Evolutionary conservation across 2,329 filamentous ascomycete genomes (phyloP).

Genomic region (Sporothrix dimorphospora): DNA sequence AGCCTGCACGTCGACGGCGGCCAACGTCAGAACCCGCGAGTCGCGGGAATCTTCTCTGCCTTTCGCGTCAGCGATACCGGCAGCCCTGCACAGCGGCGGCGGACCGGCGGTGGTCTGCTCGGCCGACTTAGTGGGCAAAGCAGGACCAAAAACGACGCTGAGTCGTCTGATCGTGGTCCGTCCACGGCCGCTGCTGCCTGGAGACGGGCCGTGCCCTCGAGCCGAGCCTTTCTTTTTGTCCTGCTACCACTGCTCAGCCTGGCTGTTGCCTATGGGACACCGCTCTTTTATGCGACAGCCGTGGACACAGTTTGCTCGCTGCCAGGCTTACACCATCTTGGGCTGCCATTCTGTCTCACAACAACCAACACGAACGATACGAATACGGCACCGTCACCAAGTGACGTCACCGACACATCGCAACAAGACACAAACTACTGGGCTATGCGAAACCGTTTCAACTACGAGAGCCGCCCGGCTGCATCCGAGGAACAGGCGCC

Average conservation of each 20-base stretch:
- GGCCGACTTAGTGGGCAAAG: not conserved
- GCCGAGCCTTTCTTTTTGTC: not conserved
- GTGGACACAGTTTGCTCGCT: not conserved
- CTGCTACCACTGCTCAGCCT: conserved; percentile 15
- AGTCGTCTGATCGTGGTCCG: not conserved
- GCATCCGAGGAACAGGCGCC: conserved; percentile 32
- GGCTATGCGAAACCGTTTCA: not conserved
- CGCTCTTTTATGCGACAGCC: not conserved
- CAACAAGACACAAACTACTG: not conserved
- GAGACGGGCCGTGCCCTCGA: conserved; percentile 2
- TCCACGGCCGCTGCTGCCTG: conserved; percentile 12
- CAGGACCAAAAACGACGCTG: not conserved
- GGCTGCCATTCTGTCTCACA: conserved; percentile 3
- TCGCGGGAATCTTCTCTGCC: conserved; percentile 34
- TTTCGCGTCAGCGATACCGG: conserved; percentile 26
- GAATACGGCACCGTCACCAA: not conserved
- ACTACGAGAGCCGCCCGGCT: not conserved
- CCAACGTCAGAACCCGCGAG: conserved; percentile 32
- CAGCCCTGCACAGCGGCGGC: conserved; percentile 30
- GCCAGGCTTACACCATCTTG: not conserved
- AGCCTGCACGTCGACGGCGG: conserved; percentile 33
- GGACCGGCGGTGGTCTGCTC: conserved; percentile 7
- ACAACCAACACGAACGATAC: not conserved
- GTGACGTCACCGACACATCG: not conserved
- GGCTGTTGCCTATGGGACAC: conserved; percentile 15